A percentile compares a stretch with the other conserved stretches of the same genome.
phyloP scores from a whole-genome alignment of 805 yeast genomes.

The Wickerhamomyces tratensis region DNA sequence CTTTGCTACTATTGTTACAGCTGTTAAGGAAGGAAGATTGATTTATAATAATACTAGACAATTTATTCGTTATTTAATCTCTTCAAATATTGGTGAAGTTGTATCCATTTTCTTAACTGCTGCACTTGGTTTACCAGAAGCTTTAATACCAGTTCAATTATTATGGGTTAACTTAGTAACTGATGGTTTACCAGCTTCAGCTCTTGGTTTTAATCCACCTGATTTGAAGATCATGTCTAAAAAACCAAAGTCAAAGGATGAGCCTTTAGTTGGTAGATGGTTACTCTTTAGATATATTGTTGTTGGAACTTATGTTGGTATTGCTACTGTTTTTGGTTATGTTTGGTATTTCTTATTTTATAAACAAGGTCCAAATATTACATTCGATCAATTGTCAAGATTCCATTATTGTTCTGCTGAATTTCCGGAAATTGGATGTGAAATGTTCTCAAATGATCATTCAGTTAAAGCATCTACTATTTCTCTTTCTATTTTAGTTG shows the following conservation, averaged over 20 bases:
- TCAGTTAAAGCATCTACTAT: conserved; percentile 26
- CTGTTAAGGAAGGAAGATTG: conserved; percentile 47
- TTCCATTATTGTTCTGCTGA: conserved; percentile 24
- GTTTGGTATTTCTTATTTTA: conserved; percentile 28
- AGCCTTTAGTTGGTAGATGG: conserved; percentile 28
- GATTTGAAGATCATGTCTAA: conserved; percentile 27
- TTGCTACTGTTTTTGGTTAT: conserved; percentile 31
- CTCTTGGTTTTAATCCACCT: conserved; percentile 39
- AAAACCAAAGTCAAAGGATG: conserved; percentile 27
- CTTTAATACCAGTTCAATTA: conserved; percentile 46
- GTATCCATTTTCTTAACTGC: conserved; percentile 47
- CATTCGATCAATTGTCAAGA: conserved; percentile 22
- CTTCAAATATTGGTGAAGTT: conserved; percentile 48
- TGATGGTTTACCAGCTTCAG: conserved; percentile 52
- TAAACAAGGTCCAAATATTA: conserved; percentile 25
- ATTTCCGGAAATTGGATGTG: conserved; percentile 24
- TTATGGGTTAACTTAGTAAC: conserved; percentile 50
- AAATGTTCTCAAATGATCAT: conserved; percentile 19
- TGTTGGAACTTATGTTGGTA: conserved; percentile 30
- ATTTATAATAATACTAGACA: conserved; percentile 32
- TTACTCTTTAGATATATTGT: conserved; percentile 27
- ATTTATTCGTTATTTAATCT: conserved; percentile 33
- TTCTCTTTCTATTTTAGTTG: conserved; percentile 28
- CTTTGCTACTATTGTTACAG: conserved; percentile 46
- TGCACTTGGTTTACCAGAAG: conserved; percentile 41